Percentiles rank a stretch among this genome's conserved stretches.
These are phyloP conservation scores for Geranium brycei DNA, from an alignment of 345 rosid species.

Conservation along the genomic window DNA sequence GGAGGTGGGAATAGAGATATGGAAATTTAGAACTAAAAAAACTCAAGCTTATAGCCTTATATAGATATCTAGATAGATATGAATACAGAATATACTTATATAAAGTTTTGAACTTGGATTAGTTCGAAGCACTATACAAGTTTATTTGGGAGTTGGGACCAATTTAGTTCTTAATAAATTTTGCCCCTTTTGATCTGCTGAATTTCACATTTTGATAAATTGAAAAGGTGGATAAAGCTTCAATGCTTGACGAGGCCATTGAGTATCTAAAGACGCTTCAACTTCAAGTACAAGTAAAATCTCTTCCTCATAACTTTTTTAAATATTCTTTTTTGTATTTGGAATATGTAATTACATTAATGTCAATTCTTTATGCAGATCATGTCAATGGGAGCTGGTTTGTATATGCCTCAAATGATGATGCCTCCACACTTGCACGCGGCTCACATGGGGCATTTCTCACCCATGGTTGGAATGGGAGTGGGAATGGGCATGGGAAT, in stretches of 20 bases:
- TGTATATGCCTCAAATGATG: conserved; percentile 30
- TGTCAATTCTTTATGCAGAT: conserved; percentile 23
- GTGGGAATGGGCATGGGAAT: conserved; percentile 28
- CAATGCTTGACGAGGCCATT: conserved; percentile 59
- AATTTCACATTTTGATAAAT: background rate
- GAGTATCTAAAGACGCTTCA: conserved; percentile 56
- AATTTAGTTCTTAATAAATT: background rate
- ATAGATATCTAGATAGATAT: background rate
- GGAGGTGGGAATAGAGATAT: background rate
- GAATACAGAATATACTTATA: too few relatives aligned
- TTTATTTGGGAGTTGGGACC: too few relatives aligned
- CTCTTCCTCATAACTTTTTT: background rate
- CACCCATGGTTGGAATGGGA: conserved; percentile 14
- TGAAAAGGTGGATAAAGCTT: conserved; percentile 42
- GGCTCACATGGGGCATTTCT: conserved; percentile 15
- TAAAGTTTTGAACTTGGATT: too few relatives aligned
- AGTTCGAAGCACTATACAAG: too few relatives aligned
- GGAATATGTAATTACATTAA: conserved; percentile 1
- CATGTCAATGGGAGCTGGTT: conserved; percentile 38
- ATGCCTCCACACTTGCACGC: conserved; percentile 22
- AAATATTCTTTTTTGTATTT: background rate
- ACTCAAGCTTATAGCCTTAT: background rate
- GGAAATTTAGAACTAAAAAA: background rate
- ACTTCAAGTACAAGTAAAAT: conserved; percentile 62
- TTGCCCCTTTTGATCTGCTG: background rate